Evolutionary conservation across 2,329 filamentous ascomycete species (phyloP).

Genomic region (Mollisia scopiformis): DNA sequence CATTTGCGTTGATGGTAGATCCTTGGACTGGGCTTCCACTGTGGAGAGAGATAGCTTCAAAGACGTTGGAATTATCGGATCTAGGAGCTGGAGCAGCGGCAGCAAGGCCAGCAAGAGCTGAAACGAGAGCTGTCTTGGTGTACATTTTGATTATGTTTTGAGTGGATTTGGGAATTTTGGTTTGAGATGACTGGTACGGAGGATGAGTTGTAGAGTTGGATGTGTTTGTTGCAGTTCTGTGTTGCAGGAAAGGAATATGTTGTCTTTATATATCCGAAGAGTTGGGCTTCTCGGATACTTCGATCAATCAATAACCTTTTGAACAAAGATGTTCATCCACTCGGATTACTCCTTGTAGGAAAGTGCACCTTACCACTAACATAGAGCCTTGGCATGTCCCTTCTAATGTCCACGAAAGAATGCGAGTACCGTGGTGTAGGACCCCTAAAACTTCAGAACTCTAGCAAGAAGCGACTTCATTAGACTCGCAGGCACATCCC

Average conservation of each 20-base stretch:
- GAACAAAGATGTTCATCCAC: background rate
- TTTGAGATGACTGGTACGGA: background rate
- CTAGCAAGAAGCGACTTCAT: too few species aligned
- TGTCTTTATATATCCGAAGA: background rate
- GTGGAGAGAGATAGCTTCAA: conserved; percentile 6
- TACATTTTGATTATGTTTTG: conserved; percentile 20
- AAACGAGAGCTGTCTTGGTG: conserved; percentile 20
- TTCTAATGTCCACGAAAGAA: too few species aligned
- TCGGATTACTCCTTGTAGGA: background rate
- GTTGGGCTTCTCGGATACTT: background rate
- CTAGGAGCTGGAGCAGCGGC: conserved; percentile 12
- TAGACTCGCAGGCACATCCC: background rate
- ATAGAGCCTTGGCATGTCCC: background rate
- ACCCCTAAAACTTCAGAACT: too few species aligned
- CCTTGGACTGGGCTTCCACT: conserved; percentile 6
- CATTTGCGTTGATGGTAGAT: conserved; percentile 16
- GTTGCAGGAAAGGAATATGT: background rate
- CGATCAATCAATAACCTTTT: background rate
- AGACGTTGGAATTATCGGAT: background rate
- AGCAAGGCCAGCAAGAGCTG: conserved; percentile 18
- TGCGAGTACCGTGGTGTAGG: too few species aligned
- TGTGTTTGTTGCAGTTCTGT: background rate
- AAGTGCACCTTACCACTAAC: background rate
- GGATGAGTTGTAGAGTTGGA: background rate
- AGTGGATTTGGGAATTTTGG: background rate